Evolutionary conservation across 768 basidiomycete species (phyloP), one percentile per base, ranked within the genome.

Genomic region (Candolleomyces aberdarensis): DNA sequence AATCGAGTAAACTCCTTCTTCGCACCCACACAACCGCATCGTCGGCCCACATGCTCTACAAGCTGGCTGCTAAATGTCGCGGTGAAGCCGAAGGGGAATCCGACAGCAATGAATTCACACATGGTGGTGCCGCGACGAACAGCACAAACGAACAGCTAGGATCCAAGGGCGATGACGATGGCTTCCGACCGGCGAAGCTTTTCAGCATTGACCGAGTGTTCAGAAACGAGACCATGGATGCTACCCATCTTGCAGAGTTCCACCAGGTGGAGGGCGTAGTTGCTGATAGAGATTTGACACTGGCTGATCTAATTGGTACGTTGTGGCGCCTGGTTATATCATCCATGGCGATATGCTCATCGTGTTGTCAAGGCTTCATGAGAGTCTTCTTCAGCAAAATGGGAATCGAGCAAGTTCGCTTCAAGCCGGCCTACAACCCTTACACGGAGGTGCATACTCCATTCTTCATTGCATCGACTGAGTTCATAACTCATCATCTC

Each of bases 221-320:
- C 88, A 83, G 97, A 71, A 99, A 99, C 68, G 97, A 99, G 75
- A 93, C 97, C 0, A 92, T 93, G 83, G 97, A 99, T 74, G 95
- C 95, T 49, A 99, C 97, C 17, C 97, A 99, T 80, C 70, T 99
- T 64, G 97, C 97, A 4, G 97, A 99, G 75, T 99, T 99, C 81
- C 96, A 98, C 72, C 97, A 99, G 75, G 97, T 99, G n/a, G 97
- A 99, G 74, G 97, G 97, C 55, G 97, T 99, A 50, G 94, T 99
- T 29, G 97, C 97, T 10, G 97, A 99, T 74, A 86, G 88, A 65
- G 87, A 87, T 54, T 76, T 99, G 61, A 98, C 96, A 1, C 79
- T 99, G 29, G 96, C 94, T 17, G 95, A 98, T 72, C 80, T 99
- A 62, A 98, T 99, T 64, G 96, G 95, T 94, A 64, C 50, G 82